These are phyloP conservation scores for Penicillium verrucosum DNA, from an alignment of 2,329 filamentous ascomycete genomes.

Conservation along the genomic window DNA sequence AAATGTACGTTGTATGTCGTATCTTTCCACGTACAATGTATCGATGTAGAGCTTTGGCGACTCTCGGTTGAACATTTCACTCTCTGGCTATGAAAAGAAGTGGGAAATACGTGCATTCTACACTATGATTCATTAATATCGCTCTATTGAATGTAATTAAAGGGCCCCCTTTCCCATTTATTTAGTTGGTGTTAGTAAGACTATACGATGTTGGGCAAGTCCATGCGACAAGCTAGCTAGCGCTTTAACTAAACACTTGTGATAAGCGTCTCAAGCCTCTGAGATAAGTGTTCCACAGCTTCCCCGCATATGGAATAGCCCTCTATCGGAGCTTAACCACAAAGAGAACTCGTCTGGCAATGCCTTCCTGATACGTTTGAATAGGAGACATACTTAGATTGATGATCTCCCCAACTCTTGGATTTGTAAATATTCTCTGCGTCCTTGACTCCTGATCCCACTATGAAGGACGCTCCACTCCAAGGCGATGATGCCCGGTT, in stretches of 20 bases:
- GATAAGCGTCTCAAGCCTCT: background rate
- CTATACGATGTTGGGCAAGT: slow-evolving; percentile 14
- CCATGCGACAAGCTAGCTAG: slow-evolving; percentile 11
- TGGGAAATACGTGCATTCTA: background rate
- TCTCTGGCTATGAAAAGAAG: background rate
- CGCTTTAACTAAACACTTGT: background rate
- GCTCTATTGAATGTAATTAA: background rate
- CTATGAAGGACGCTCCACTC: slow-evolving; percentile 17
- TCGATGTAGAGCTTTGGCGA: too few relatives aligned
- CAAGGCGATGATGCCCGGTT: slow-evolving; percentile 24
- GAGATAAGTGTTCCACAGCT: background rate
- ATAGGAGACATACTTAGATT: background rate
- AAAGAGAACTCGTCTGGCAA: slow-evolving; percentile 1
- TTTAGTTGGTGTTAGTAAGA: background rate
- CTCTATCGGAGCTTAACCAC: background rate
- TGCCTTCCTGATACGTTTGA: slow-evolving; percentile 2
- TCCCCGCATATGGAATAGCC: slow-evolving; percentile 4
- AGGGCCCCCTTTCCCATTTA: background rate
- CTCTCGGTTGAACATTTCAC: background rate
- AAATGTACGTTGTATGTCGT: background rate
- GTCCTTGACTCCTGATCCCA: background rate
- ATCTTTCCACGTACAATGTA: background rate
- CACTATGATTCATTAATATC: background rate
- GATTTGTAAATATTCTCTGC: background rate
- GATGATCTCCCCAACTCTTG: background rate